These are phyloP conservation scores for Ophiostoma himal-ulmi DNA, from an alignment of 2,329 filamentous ascomycete genomes.

Conservation along the genomic window DNA sequence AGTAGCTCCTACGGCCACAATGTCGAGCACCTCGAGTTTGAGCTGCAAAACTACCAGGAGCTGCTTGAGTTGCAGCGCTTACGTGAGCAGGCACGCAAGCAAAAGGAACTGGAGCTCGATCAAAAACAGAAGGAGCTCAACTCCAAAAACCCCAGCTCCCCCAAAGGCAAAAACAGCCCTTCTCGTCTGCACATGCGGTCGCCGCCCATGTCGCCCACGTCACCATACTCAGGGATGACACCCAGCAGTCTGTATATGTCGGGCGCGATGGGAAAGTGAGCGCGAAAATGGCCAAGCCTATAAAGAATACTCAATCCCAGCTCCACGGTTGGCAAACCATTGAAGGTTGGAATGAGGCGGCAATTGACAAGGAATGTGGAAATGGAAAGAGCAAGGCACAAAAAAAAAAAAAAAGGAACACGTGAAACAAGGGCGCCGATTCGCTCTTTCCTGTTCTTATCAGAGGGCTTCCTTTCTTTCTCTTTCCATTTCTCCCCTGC, in stretches of 20 bases:
- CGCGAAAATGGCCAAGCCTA: background rate
- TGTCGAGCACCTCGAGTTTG: slow-evolving; percentile 11
- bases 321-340: background rate
- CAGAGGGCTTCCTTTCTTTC: background rate
- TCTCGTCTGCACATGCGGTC: background rate
- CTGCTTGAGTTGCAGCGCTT: slow-evolving; percentile 10
- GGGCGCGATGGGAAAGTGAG: background rate
- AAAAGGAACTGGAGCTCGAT: background rate
- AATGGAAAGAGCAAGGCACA: background rate
- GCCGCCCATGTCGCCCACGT: slow-evolving; percentile 5
- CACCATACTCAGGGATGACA: background rate
- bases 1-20: background rate
- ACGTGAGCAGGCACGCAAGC: slow-evolving; percentile 10
- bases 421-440: background rate
- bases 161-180: background rate
- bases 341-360: background rate
- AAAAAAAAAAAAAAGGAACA: background rate
- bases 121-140: background rate
- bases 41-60: slow-evolving; percentile 14
- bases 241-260: background rate
- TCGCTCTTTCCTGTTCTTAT: background rate
- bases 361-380: background rate
- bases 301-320: background rate
- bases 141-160: background rate
- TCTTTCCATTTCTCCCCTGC: background rate